Evolutionary conservation across 2,329 filamentous ascomycete genomes (phyloP).

Genomic region (Blumeria graminis): DNA sequence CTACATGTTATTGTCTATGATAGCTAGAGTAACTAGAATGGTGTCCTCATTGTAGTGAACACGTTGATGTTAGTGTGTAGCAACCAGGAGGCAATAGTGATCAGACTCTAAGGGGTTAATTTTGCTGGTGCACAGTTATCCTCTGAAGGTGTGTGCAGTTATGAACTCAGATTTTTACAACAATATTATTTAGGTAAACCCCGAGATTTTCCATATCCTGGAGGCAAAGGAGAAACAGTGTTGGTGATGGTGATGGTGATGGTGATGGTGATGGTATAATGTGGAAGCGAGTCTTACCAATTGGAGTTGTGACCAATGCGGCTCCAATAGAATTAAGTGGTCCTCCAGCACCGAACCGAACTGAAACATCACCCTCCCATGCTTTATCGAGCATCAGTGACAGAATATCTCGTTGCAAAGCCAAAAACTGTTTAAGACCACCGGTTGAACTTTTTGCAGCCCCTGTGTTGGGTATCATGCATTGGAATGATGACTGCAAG

Average conservation of each 20-base stretch:
- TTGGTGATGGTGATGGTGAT: not conserved
- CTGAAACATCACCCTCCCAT: not conserved
- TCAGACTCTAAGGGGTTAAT: too few relatives aligned
- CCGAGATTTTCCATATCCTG: conserved; percentile 1
- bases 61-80: too few relatives aligned
- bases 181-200: conserved; percentile 1
- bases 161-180: too few relatives aligned
- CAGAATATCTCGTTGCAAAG: not conserved
- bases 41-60: too few relatives aligned
- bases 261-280: not conserved
- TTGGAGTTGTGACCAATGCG: not conserved
- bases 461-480: not conserved
- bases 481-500: not conserved
- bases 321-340: not conserved
- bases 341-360: not conserved
- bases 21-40: too few relatives aligned
- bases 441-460: not conserved
- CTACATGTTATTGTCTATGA: too few relatives aligned
- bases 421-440: not conserved
- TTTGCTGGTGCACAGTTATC: too few relatives aligned
- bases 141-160: too few relatives aligned
- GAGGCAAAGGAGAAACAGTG: not conserved
- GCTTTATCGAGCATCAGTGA: not conserved
- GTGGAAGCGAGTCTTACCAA: not conserved
- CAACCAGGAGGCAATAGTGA: too few relatives aligned